A percentile compares a stretch with the other conserved stretches of the same genome.
These are phyloP conservation scores for Coffea humblotiana DNA, from an alignment of 305 asterid genomes.

Conservation along the genomic window DNA sequence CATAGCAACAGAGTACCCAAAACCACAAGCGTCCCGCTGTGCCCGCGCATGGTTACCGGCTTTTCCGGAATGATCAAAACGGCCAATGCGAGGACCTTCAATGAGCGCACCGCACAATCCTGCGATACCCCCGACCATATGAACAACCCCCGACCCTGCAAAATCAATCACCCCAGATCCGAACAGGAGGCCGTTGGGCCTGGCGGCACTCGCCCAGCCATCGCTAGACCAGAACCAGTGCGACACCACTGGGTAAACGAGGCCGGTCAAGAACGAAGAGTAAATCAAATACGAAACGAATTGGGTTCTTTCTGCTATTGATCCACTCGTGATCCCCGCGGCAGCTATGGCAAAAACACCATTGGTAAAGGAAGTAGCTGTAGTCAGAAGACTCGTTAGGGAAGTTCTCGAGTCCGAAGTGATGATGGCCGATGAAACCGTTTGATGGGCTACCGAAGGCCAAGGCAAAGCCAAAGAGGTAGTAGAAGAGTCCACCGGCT, in stretches of 20 bases:
- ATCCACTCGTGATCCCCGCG: constrained; percentile 57
- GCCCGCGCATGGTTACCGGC: constrained; percentile 41
- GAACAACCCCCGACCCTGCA: constrained; percentile 61
- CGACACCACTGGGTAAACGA: constrained; percentile 52
- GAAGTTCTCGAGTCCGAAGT: constrained; percentile 39
- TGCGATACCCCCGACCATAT: constrained; percentile 54
- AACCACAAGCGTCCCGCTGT: constrained; percentile 48
- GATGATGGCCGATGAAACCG: constrained; percentile 50
- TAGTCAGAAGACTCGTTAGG: constrained; percentile 41
- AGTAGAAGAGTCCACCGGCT: constrained; percentile 52
- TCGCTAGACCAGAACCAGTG: constrained; percentile 60
- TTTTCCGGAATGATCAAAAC: constrained; percentile 42
- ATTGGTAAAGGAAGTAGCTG: constrained; percentile 48
- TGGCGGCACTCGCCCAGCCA: constrained; percentile 54
- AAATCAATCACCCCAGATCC: constrained; percentile 59
- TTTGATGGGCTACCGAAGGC: constrained; percentile 51
- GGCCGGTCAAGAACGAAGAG: constrained; percentile 51
- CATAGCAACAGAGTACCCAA: constrained; percentile 46
- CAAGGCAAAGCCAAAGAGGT: constrained; percentile 52
- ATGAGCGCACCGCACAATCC: constrained; percentile 46
- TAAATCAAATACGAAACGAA: constrained; percentile 50
- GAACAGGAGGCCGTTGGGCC: constrained; percentile 25
- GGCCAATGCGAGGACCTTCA: constrained; percentile 56
- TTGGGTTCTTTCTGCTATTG: constrained; percentile 55
- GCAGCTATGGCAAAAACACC: constrained; percentile 67